phyloP scores from a whole-genome alignment of 257 asterid genomes.

The Ligustrum vulgare region DNA sequence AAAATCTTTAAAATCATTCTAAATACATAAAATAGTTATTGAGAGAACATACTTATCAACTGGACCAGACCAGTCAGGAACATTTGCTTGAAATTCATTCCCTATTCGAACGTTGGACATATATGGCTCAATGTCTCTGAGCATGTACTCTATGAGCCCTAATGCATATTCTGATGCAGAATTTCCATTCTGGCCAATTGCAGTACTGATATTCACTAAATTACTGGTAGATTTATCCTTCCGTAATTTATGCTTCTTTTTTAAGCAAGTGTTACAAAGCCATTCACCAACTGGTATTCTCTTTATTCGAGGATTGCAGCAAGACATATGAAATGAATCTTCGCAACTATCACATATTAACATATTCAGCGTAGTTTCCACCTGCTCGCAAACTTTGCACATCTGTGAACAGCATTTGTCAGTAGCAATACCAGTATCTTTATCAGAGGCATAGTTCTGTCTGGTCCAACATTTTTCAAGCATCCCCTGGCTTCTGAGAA shows the following conservation, averaged over 20 bases:
- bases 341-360: slow-evolving; percentile 77
- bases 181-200: slow-evolving; percentile 31
- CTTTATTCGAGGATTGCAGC: slow-evolving; percentile 59
- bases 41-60: slow-evolving; percentile 57
- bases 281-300: slow-evolving; percentile 67
- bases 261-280: slow-evolving; percentile 76
- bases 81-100: slow-evolving; percentile 63
- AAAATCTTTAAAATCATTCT: not conserved
- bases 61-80: slow-evolving; percentile 77
- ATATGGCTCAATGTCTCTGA: slow-evolving; percentile 53
- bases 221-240: slow-evolving; percentile 51
- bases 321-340: slow-evolving; percentile 72
- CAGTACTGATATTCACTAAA: slow-evolving; percentile 26
- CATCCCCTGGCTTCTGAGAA: slow-evolving; percentile 60
- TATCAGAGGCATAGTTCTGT: slow-evolving; percentile 30
- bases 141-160: slow-evolving; percentile 58
- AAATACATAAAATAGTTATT: slow-evolving; percentile 15
- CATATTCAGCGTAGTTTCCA: slow-evolving; percentile 58
- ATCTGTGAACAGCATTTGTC: slow-evolving; percentile 46
- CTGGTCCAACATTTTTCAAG: slow-evolving; percentile 38
- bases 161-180: slow-evolving; percentile 41
- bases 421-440: slow-evolving; percentile 23
- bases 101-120: slow-evolving; percentile 71
- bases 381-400: slow-evolving; percentile 58
- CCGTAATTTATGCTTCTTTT: slow-evolving; percentile 57